Conservation (phyloP, 208 protist genomes). For the Leishmania arabica region DNA sequence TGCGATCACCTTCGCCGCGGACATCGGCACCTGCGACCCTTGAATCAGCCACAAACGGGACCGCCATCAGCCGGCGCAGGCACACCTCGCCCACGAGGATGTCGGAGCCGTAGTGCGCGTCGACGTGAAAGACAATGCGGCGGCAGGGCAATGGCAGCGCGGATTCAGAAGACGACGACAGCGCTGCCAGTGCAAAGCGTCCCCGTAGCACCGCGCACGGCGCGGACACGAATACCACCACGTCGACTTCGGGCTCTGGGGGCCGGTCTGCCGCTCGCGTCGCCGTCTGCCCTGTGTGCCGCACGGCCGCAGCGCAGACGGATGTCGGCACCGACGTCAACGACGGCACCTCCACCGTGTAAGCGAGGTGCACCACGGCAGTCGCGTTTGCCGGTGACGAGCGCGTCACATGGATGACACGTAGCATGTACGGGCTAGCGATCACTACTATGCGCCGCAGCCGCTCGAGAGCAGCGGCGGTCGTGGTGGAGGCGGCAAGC, state of each 20-base stretch:
- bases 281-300: neutral
- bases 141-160: neutral
- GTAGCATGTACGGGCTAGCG: slow-evolving; percentile 52
- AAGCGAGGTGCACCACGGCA: slow-evolving; percentile 30
- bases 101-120: slow-evolving; percentile 17
- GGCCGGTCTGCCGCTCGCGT: neutral
- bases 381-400: neutral
- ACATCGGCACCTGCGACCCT: neutral
- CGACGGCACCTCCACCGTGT: slow-evolving; percentile 45
- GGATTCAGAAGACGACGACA: neutral
- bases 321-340: slow-evolving; percentile 44
- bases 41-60: slow-evolving; percentile 9
- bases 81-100: slow-evolving; percentile 19
- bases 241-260: neutral
- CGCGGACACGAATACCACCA: slow-evolving; percentile 23
- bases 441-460: slow-evolving; percentile 41
- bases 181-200: slow-evolving; percentile 10
- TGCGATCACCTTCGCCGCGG: neutral
- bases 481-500: neutral
- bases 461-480: neutral
- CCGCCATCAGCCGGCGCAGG: slow-evolving; percentile 20
- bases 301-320: slow-evolving; percentile 32
- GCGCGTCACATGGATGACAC: slow-evolving; percentile 36
- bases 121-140: neutral
- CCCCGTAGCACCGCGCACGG: slow-evolving; percentile 21